phyloP scores from a whole-genome alignment of 495 filamentous ascomycete species.

The Penicillium daleae region DNA sequence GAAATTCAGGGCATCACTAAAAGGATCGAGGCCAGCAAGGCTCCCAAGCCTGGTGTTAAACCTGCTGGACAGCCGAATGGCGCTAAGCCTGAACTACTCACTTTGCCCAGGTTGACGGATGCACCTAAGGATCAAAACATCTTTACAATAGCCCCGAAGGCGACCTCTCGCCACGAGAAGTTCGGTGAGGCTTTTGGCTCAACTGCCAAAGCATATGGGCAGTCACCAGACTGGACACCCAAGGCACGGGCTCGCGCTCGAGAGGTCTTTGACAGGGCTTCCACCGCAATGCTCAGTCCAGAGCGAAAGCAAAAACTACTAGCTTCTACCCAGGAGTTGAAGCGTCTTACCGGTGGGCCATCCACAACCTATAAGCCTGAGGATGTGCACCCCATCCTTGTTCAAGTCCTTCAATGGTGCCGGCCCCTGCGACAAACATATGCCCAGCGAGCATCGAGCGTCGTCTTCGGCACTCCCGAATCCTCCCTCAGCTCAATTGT shows the following conservation, averaged over 20 bases:
- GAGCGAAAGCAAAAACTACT: conserved; percentile 48
- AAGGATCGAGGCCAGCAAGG: conserved; percentile 64
- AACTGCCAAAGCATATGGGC: conserved; percentile 61
- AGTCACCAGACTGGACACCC: conserved; percentile 56
- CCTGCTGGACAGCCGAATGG: conserved; percentile 32
- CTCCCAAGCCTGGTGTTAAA: conserved; percentile 44
- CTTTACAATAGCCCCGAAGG: conserved; percentile 52
- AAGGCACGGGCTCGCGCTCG: conserved; percentile 46
- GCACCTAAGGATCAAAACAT: conserved; percentile 64
- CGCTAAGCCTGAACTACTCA: conserved; percentile 44
- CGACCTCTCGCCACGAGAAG: conserved; percentile 50
- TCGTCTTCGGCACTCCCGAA: conserved; percentile 71
- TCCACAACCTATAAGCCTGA: conserved; percentile 40
- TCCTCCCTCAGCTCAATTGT: conserved; percentile 65
- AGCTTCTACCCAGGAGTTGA: conserved; percentile 41
- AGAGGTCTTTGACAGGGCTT: conserved; percentile 48
- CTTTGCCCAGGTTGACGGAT: conserved; percentile 53
- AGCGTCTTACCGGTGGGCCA: conserved; percentile 40
- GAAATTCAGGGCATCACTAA: conserved; percentile 66
- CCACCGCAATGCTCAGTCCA: conserved; percentile 44
- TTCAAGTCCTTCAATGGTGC: conserved; percentile 57
- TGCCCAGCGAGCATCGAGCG: conserved; percentile 57
- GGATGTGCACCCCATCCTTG: conserved; percentile 42
- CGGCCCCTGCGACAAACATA: conserved; percentile 72
- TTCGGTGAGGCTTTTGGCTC: conserved; percentile 57